phyloP scores from a whole-genome alignment of 2,329 filamentous ascomycete genomes.

The Metarhizium brunneum region DNA sequence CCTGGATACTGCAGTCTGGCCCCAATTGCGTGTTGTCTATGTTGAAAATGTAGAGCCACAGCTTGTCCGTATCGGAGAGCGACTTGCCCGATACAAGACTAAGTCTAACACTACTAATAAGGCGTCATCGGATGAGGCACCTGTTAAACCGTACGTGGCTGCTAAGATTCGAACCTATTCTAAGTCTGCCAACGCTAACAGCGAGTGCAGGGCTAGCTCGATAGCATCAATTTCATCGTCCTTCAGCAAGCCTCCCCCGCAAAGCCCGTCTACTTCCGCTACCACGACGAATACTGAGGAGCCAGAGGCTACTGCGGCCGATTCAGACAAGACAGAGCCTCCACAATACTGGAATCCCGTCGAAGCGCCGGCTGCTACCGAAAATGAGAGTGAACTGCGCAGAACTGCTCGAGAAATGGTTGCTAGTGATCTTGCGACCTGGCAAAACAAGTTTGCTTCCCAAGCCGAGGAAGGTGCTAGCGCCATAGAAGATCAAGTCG shows the following conservation, averaged over 20 bases:
- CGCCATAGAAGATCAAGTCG: constrained; percentile 62
- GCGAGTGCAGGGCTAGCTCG: background rate
- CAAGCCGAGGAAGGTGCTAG: constrained; percentile 71
- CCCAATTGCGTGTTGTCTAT: constrained; percentile 71
- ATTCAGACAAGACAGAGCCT: constrained; percentile 17
- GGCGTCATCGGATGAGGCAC: background rate
- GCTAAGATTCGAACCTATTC: background rate
- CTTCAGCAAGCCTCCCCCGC: constrained; percentile 24
- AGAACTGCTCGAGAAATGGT: constrained; percentile 58
- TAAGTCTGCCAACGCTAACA: background rate
- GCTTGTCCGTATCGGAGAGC: constrained; percentile 81
- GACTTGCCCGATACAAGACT: constrained; percentile 64
- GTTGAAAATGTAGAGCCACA: constrained; percentile 92
- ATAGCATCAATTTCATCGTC: constrained; percentile 21
- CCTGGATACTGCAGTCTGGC: constrained; percentile 69
- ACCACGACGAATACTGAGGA: constrained; percentile 19
- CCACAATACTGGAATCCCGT: constrained; percentile 24
- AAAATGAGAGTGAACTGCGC: constrained; percentile 43
- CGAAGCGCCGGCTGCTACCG: constrained; percentile 33
- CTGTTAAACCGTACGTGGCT: constrained; percentile 1
- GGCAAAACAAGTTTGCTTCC: constrained; percentile 81
- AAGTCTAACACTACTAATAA: constrained; percentile 20
- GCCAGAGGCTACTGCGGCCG: constrained; percentile 12
- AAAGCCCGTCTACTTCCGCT: constrained; percentile 19
- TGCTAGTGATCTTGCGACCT: constrained; percentile 66